Conservation (phyloP, 2,329 filamentous ascomycete genomes). For the Chalara sp. region DNA sequence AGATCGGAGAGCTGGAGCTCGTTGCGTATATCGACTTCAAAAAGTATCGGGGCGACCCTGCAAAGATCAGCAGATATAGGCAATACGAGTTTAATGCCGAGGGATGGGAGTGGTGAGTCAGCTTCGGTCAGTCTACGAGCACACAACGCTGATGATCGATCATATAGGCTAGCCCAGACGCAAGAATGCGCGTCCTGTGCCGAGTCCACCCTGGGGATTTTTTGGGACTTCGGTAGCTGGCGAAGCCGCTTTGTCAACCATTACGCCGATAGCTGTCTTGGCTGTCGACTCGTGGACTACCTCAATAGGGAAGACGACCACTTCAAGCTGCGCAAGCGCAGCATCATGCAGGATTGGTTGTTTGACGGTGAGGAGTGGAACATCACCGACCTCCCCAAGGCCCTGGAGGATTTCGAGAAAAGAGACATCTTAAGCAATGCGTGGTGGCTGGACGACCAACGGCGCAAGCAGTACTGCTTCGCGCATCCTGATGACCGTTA, state of each 20-base stretch:
- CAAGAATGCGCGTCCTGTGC: conserved; percentile 9
- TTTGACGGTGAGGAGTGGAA: neutral
- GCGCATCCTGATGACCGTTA: neutral
- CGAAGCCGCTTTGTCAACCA: neutral
- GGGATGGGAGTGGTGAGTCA: conserved; percentile 13
- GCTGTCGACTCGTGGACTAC: conserved; percentile 12
- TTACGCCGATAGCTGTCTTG: conserved; percentile 5
- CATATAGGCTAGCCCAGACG: conserved; percentile 2
- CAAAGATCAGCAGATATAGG: neutral
- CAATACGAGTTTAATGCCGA: conserved; percentile 2
- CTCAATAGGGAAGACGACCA: conserved; percentile 19
- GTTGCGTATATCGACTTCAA: conserved; percentile 13
- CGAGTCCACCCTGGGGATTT: conserved; percentile 12
- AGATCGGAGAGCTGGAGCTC: neutral
- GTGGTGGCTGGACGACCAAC: neutral
- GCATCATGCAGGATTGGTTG: conserved; percentile 15
- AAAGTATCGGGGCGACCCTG: conserved; percentile 1
- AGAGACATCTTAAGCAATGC: conserved; percentile 1
- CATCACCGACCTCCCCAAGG: conserved; percentile 6
- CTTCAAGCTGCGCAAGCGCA: conserved; percentile 16
- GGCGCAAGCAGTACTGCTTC: neutral
- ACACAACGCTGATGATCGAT: too few relatives aligned
- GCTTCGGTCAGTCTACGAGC: too few relatives aligned
- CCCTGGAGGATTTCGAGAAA: conserved; percentile 5
- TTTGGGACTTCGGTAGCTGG: conserved; percentile 10